Conservation (phyloP, 208 protist genomes). For the Tetramitus jugosus region DNA sequence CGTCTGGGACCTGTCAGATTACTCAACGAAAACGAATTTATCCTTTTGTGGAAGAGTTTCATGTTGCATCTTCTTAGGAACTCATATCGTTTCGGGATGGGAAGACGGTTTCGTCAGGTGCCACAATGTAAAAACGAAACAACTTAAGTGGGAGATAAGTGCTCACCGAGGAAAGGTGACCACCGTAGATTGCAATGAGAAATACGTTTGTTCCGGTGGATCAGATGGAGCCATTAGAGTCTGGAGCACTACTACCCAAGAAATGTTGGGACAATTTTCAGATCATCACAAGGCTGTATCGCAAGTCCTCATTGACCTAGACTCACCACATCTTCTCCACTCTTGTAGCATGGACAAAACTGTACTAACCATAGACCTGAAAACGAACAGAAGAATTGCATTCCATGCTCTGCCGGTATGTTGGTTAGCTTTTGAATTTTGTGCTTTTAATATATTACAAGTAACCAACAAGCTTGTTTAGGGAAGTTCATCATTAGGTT, state of each 20-base stretch:
- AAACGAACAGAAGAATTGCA: slow-evolving; percentile 17
- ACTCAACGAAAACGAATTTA: neutral
- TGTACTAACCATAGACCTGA: neutral
- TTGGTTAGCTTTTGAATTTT: too few relatives aligned
- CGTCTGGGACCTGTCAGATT: slow-evolving; percentile 14
- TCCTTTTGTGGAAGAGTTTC: neutral
- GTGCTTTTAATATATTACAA: too few relatives aligned
- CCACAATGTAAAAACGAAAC: neutral
- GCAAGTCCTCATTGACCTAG: neutral
- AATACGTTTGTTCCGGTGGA: neutral
- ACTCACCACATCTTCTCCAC: neutral
- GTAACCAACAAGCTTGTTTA: neutral
- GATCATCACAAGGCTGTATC: slow-evolving; percentile 12
- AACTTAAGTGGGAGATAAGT: slow-evolving; percentile 22
- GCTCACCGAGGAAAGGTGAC: slow-evolving; percentile 14
- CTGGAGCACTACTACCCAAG: neutral
- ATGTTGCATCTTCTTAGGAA: neutral
- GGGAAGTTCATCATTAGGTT: neutral
- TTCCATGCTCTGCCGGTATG: too few relatives aligned
- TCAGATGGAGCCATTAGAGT: slow-evolving; percentile 18
- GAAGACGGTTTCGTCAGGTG: slow-evolving; percentile 16
- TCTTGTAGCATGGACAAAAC: neutral
- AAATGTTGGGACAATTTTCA: slow-evolving; percentile 23
- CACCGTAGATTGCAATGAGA: neutral
- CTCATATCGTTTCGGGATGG: slow-evolving; percentile 6